These are phyloP conservation scores for Peniophora sp. DNA, from an alignment of 1,284 basidiomycete species.

Conservation along the genomic window DNA sequence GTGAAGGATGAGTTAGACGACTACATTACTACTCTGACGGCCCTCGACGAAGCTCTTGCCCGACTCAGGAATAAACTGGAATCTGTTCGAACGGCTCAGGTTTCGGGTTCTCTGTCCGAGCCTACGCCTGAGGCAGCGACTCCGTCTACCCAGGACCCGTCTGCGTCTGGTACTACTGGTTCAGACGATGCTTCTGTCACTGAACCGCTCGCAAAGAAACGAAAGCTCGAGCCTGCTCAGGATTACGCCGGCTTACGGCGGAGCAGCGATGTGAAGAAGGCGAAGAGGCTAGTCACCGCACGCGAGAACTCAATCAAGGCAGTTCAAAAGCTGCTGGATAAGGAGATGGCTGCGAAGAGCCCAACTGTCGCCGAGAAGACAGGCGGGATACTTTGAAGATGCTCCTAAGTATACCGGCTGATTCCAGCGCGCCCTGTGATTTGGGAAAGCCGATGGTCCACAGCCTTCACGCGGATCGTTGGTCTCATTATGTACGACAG, in stretches of 20 bases:
- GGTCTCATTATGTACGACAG: no score
- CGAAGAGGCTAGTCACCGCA: slow-evolving; percentile 13
- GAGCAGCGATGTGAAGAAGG: slow-evolving; percentile 11
- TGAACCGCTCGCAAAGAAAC: background rate
- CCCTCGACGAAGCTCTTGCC: slow-evolving; percentile 54
- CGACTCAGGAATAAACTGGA: slow-evolving; percentile 46
- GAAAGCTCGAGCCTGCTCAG: background rate
- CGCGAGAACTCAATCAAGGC: slow-evolving; percentile 11
- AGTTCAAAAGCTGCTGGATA: slow-evolving; percentile 2
- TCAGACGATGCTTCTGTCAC: background rate
- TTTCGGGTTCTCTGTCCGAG: no score
- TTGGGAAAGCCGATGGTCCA: no score
- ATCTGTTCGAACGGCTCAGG: background rate
- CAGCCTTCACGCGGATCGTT: no score
- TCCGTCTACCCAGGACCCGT: no score
- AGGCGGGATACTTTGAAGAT: no score
- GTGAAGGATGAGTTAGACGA: slow-evolving; percentile 58
- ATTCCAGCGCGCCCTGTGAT: no score
- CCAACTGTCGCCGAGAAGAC: no score
- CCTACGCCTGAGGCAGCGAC: no score
- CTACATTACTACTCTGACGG: slow-evolving; percentile 44
- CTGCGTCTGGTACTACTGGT: no score
- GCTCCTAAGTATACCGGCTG: no score
- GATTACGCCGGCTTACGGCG: background rate
- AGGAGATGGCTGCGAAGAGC: background rate